Evolutionary conservation across 2,329 filamentous ascomycete genomes (phyloP).

Genomic region (Bipolaris gigantea): DNA sequence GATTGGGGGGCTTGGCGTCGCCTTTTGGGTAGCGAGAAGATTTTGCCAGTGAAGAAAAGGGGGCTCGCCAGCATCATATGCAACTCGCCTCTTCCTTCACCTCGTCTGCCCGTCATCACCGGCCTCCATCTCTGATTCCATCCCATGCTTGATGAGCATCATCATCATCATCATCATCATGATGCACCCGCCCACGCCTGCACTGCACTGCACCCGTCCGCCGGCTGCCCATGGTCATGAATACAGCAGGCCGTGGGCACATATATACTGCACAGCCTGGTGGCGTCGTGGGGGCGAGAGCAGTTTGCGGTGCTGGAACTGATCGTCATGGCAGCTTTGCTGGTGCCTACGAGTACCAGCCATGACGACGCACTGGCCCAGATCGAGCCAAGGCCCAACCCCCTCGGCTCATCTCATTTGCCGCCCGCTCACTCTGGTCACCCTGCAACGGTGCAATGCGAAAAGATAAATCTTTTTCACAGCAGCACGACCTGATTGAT

Average conservation of each 20-base stretch:
- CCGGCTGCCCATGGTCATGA: too few species aligned
- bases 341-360: constrained; percentile 18
- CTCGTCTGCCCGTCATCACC: constrained; percentile 15
- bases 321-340: constrained; percentile 10
- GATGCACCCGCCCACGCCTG: neutral
- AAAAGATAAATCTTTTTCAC: constrained; percentile 18
- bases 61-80: constrained; percentile 27
- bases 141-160: too few species aligned
- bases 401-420: constrained; percentile 29
- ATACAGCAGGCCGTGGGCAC: neutral
- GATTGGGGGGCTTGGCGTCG: constrained; percentile 18
- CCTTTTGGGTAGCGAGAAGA: constrained; percentile 34
- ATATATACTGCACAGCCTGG: too few species aligned
- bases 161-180: too few species aligned
- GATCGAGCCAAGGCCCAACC: constrained; percentile 18
- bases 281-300: too few species aligned
- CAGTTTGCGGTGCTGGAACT: constrained; percentile 6
- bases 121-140: neutral
- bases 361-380: constrained; percentile 31
- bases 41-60: constrained; percentile 29
- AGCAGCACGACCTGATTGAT: constrained; percentile 5
- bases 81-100: constrained; percentile 19
- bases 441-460: constrained; percentile 12
- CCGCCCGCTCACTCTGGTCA: constrained; percentile 16
- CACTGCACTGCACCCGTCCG: neutral